These are phyloP conservation scores for Botrytis byssoidea DNA, from an alignment of 2,329 filamentous ascomycete species.

Conservation along the genomic window DNA sequence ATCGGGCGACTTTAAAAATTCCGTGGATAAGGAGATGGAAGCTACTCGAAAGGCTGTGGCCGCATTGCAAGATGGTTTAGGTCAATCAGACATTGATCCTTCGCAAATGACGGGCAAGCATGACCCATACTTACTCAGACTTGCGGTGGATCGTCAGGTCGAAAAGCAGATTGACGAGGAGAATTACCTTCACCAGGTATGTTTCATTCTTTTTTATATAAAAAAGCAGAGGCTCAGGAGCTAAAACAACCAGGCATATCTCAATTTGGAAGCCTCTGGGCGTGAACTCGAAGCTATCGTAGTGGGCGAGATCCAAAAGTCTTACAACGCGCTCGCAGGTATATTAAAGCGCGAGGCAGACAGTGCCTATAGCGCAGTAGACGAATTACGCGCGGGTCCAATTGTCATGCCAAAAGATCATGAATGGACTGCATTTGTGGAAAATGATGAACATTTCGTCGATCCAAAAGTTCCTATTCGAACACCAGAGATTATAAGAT, in stretches of 20 bases:
- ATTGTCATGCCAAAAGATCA: constrained; percentile 91
- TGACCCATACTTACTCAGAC: constrained; percentile 84
- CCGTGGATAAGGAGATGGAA: constrained; percentile 93
- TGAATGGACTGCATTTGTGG: constrained; percentile 81
- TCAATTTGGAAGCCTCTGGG: constrained; percentile 91
- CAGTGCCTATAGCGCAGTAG: constrained; percentile 71
- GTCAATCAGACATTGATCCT: constrained; percentile 75
- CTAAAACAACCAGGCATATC: constrained; percentile 65
- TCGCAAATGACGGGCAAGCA: constrained; percentile 76
- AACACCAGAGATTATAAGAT: constrained; percentile 77
- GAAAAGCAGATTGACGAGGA: constrained; percentile 95
- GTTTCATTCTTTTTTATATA: constrained; percentile 34
- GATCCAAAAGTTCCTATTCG: constrained; percentile 79
- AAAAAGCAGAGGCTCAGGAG: constrained; percentile 18
- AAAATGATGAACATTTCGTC: constrained; percentile 79
- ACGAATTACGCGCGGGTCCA: constrained; percentile 79
- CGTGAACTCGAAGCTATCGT: constrained; percentile 95
- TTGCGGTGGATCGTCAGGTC: constrained; percentile 84
- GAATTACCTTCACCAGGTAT: constrained; percentile 89
- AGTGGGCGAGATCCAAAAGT: constrained; percentile 95
- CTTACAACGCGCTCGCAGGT: constrained; percentile 88
- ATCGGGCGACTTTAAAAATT: constrained; percentile 94
- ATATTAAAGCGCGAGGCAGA: constrained; percentile 92
- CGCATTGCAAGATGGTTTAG: constrained; percentile 76
- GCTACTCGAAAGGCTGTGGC: constrained; percentile 75